Evolutionary conservation across 2,329 filamentous ascomycete genomes (phyloP).

Genomic region (Fusarium brachygibbosum): DNA sequence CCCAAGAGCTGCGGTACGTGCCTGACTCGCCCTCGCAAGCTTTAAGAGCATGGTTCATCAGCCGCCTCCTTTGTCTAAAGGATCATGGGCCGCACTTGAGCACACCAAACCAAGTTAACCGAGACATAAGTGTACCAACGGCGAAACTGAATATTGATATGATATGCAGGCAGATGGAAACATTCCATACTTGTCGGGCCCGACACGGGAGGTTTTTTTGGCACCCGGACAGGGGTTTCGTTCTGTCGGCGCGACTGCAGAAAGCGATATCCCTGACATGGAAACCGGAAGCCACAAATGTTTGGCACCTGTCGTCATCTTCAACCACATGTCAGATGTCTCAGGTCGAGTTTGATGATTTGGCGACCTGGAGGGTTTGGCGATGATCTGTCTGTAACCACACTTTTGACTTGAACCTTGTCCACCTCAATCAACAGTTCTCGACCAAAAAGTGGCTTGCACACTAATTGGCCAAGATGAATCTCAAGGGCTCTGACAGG

Average conservation of each 20-base stretch:
- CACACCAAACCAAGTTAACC: conserved; percentile 8
- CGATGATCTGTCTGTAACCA: conserved; percentile 35
- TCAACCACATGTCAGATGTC: conserved; percentile 34
- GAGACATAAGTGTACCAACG: conserved; percentile 3
- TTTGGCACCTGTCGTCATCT: conserved; percentile 32
- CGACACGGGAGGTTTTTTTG: conserved; percentile 1
- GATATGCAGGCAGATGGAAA: conserved; percentile 1
- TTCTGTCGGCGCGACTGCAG: conserved; percentile 12
- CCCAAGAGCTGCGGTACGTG: conserved; percentile 7
- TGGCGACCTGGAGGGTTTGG: conserved; percentile 16
- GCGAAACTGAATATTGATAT: conserved; percentile 2
- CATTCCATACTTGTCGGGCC: conserved; percentile 11
- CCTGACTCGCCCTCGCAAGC: conserved; percentile 36
- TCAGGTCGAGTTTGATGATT: conserved; percentile 40
- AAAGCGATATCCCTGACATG: conserved; percentile 14
- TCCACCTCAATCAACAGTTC: conserved; percentile 37
- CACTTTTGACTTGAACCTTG: conserved; percentile 40
- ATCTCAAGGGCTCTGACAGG: conserved; percentile 11
- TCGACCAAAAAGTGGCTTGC: conserved; percentile 23
- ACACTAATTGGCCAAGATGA: conserved; percentile 22
- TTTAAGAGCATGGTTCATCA: conserved; percentile 9
- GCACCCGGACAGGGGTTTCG: conserved; percentile 3
- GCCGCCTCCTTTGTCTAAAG: conserved; percentile 25
- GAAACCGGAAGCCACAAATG: conserved; percentile 8
- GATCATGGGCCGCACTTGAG: conserved; percentile 23